phyloP scores from a whole-genome alignment of 176 grass and related monocot species.

The Guadua angustifolia region DNA sequence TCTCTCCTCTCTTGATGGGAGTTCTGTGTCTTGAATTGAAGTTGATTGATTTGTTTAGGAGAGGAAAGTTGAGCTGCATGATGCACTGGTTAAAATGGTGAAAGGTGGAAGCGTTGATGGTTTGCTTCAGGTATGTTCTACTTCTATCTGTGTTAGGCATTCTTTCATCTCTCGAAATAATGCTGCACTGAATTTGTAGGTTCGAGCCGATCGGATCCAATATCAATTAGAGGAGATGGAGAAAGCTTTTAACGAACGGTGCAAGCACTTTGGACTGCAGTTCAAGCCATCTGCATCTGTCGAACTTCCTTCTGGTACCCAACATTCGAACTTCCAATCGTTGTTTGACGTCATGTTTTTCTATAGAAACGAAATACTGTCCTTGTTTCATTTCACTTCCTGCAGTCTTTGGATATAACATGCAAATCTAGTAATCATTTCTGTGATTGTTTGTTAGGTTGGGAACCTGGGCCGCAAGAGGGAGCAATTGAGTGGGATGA shows the following conservation, averaged over 20 bases:
- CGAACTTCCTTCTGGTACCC: conserved; percentile 88
- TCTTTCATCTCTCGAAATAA: conserved; percentile 33
- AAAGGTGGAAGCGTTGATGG: conserved; percentile 98
- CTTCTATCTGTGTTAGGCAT: conserved; percentile 36
- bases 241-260: conserved; percentile 84
- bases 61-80: conserved; percentile 91
- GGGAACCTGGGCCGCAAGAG: conserved; percentile 81
- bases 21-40: conserved; percentile 23
- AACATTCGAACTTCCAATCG: conserved; percentile 16
- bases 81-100: conserved; percentile 96
- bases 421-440: conserved; percentile 18
- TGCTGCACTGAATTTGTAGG: conserved; percentile 48
- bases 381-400: conserved; percentile 7
- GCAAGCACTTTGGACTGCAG: conserved; percentile 84
- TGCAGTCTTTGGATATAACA: background rate
- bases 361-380: conserved; percentile 11
- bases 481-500: conserved; percentile 89
- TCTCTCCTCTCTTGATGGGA: conserved; percentile 8
- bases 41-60: conserved; percentile 63
- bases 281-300: conserved; percentile 82
- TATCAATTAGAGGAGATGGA: conserved; percentile 94
- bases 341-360: conserved; percentile 21
- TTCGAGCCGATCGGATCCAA: conserved; percentile 97
- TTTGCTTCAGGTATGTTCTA: conserved; percentile 84
- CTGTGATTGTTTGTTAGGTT: conserved; percentile 61